Evolutionary conservation across 2,329 filamentous ascomycete genomes (phyloP), one percentile per base, ranked within the genome.

Genomic region (Pestalotiopsis fici): DNA sequence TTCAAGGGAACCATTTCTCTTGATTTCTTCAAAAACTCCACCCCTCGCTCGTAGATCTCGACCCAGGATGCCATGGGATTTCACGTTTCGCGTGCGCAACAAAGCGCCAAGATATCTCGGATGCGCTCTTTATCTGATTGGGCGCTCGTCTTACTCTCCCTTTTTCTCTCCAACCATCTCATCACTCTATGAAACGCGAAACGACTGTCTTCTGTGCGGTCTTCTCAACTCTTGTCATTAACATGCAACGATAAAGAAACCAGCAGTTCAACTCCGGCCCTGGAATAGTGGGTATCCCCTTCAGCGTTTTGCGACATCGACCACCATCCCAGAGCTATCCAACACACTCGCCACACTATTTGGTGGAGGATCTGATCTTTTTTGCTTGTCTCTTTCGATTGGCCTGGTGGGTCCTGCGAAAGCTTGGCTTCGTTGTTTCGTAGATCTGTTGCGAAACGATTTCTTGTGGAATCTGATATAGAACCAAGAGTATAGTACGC

Each of bases 181-280:
- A 50, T 50, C 9, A 18, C 43, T n/a, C 43, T 57, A 31, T 65
- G 66, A 67, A 67, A 67, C 66, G 28, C 57, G 66, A 67, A 67
- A 67, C 66, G 25, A 64, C 31, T 18, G 15, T 15, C 47, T 27
- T 55, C 61, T 23, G 62, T 55, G 47, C 62, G 43, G 43, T 50
- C 43, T 50, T 50, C 18, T 6, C 21, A 18, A 50, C 43, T 50
- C 43, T 50, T 50, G 6, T 50, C 18, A 50, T 50, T 18, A n/a
- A 50, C n/a, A n/a, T 21, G 43, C 43, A 50, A 50, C n/a, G 50
- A 65, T 54, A 35, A 56, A n/a, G 39, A 56, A 39, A 57, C 18
- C 54, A 25, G 54, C 54, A 57, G 54, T 28, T n/a, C 13, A 28
- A 35, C 54, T 9, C 21, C 13, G 11, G 31, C 31, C 7, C 31